phyloP scores from a whole-genome alignment of 2,329 filamentous ascomycete species.

The Sporothrix variecibatus region DNA sequence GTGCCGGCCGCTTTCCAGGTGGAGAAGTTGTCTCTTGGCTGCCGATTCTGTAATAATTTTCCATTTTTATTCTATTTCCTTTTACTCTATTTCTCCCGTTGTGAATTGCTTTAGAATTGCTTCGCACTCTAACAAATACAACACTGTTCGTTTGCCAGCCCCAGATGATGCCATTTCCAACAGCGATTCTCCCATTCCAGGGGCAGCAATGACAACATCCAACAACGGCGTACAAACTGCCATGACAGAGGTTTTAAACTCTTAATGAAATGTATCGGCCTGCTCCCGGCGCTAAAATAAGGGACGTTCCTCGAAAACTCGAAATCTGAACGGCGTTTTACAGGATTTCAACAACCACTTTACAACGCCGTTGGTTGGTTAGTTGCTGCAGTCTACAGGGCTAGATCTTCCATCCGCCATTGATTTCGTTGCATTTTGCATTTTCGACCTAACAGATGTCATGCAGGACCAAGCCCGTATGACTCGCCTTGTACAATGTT shows the following conservation, averaged over 20 bases:
- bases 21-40: background rate
- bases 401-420: background rate
- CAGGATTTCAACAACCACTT: background rate
- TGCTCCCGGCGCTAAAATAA: background rate
- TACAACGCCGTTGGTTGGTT: background rate
- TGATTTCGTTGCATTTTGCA: background rate
- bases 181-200: constrained; percentile 8
- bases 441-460: background rate
- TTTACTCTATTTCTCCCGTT: background rate
- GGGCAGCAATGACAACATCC: background rate
- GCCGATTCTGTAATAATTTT: background rate
- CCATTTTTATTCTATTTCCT: background rate
- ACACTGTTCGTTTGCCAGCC: background rate
- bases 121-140: background rate
- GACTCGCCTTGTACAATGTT: background rate
- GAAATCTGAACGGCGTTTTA: background rate
- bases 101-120: background rate
- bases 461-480: constrained; percentile 8
- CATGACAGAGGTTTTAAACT: background rate
- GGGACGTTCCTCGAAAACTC: background rate
- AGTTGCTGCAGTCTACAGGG: no score
- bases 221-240: background rate
- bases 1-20: background rate
- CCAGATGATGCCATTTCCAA: constrained; percentile 10
- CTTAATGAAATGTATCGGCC: no score